Base-by-base conservation (phyloP, 305 asterid genomes). In the Solanum chacoense region DNA sequence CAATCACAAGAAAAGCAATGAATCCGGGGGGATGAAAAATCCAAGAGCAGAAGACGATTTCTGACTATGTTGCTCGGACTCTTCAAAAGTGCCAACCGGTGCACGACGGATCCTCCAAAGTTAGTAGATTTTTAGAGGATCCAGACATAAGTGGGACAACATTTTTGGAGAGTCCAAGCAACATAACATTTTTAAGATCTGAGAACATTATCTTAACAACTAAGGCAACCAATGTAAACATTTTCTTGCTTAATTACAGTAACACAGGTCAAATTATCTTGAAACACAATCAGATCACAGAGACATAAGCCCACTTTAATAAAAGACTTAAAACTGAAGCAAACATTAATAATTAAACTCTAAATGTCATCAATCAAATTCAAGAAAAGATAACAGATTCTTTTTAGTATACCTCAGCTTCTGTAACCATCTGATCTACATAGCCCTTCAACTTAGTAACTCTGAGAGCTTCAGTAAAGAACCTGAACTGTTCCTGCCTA, bases 401-500 rank as follows among this genome's bases (percentile, higher is more conserved):
- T 45, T 1, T 42, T 14, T 32, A 31, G 88, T 74, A 55, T 91
- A 97, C 99, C 99, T 97, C 94, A 22, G 99, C 95, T 91, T 97
- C 99, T 87, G 71, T 59, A 88, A 97, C 95, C 99, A 97, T 97
- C 92, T 92, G 94, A 89, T 97, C 98, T 16, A 97, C 99, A 90
- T 97, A 97, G 32, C 92, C 94, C 89, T 94, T 96, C 90, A 97
- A 94, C 94, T 97, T 97, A 81, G 86, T 94, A 67, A 94, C 98
- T 89, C 98, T 93, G 31, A 96, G 96, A 11, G 99, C 92, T 92
- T 97, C 99, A 14, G 99, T 97, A 89, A 97, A 97, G 90, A 97
- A 96, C 92, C 98, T 94, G 91, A 97, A 97, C 93, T 97, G 98
- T 92, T 97, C 99, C 90, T 96, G 98, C 92, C 99, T 91, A 40